Evolutionary conservation across 306 rosid genomes (phyloP), one percentile per base, ranked within the genome.

Genomic region (Prunus mongolica): DNA sequence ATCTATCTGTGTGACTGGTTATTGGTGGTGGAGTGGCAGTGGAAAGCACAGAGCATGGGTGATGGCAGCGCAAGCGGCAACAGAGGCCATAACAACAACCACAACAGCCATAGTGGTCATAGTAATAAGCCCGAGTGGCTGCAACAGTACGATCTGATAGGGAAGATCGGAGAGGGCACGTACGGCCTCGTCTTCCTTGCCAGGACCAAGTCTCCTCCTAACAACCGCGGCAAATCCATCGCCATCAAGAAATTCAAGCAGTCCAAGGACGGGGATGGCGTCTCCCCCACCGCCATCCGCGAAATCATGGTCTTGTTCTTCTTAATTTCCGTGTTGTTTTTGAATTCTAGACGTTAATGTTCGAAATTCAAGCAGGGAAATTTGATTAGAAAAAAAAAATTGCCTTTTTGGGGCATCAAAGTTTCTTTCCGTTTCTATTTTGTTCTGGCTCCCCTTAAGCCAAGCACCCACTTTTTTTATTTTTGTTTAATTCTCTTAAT

Each of bases 261-360:
- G 80, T 94, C 98, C 69, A 92, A 94, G 71, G 95, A 94, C 34
- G 96, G 98, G 50, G 97, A 94, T 54, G 98, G 96, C 49, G 98
- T 94, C 73, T 94, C 97, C 66, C 98, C 97, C 72, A 94, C 98
- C 50, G 98, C 97, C 62, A 94, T 94, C n/a, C 98, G 96, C 66
- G 98, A 94, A 89, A 94, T 94, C 73, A 94, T 90, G 97, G 98
- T 94, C 45, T 49, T 63, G 6, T 27, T 55, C 56, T 56, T 32
- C 19, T 51, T 73, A n/a, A 64, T 22, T 60, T 8, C 49, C 16
- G 32, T 4, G 49, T 65, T 67, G 8, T 25, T 69, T 12, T 57
- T 19, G 41, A 28, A 14, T 74, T 75, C 13, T 12, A 65, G 25
- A 34, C n/a, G 0, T 41, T 22, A 12, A 24, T 10, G 12, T 47